Conservation (phyloP, 108 stramenopile species). For the Conticribra guillardii region DNA sequence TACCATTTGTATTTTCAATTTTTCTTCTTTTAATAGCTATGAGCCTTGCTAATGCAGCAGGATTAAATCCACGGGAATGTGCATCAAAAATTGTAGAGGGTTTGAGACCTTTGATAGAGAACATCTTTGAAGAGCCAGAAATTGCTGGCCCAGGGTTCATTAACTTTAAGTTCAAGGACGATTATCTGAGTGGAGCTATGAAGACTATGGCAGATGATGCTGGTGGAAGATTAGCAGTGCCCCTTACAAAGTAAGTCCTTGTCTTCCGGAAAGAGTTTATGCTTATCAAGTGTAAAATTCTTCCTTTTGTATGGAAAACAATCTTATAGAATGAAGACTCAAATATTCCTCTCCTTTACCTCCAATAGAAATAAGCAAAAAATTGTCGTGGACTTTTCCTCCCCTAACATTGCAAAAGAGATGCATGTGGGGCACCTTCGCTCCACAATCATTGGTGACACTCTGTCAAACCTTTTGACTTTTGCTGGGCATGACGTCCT, state of each 20-base stretch:
- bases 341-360: background rate
- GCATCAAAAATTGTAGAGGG: slow-evolving; percentile 71
- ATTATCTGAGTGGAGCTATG: slow-evolving; percentile 67
- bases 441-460: slow-evolving; percentile 98
- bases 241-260: slow-evolving; percentile 48
- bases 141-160: slow-evolving; percentile 93
- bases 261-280: slow-evolving; percentile 3
- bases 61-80: slow-evolving; percentile 64
- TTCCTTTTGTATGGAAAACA: background rate
- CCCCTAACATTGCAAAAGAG: slow-evolving; percentile 99
- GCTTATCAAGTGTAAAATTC: background rate
- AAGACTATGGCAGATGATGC: slow-evolving; percentile 69
- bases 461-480: slow-evolving; percentile 88
- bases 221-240: slow-evolving; percentile 67
- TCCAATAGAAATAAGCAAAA: slow-evolving; percentile 57
- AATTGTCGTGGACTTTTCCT: slow-evolving; percentile 95
- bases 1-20: background rate
- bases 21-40: slow-evolving; percentile 45
- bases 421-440: slow-evolving; percentile 99
- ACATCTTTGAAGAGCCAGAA: slow-evolving; percentile 84
- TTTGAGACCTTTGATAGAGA: slow-evolving; percentile 62
- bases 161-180: slow-evolving; percentile 84
- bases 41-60: slow-evolving; percentile 59
- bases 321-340: background rate
- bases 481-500: slow-evolving; percentile 94